Base-by-base conservation (phyloP, 2,329 filamentous ascomycete species). In the Aspergillus persii region DNA sequence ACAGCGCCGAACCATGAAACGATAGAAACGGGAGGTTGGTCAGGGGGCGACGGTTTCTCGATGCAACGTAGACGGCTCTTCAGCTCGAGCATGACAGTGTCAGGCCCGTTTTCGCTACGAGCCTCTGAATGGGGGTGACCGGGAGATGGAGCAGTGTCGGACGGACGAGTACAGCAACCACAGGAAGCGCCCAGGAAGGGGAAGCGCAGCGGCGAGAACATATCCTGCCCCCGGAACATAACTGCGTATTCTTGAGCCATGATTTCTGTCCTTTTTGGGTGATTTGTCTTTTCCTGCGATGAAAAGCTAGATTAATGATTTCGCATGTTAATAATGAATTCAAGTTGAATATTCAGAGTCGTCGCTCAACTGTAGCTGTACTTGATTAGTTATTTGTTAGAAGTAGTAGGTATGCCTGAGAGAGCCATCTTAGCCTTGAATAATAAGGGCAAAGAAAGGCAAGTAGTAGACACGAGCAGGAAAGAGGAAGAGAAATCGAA, bases 261-360 rank as follows among this genome's bases (percentile, higher is more conserved):
- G 26, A 41, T 41, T 41, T 41, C 56, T 51, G 56, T 51, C 57
- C 47, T 30, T 56, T 60, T 39, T 47, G 18, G 39, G 50, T 41
- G 12, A 30, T 12, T 59, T 50, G 44, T 64, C 53, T 54, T 60
- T 58, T 59, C 12, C 60, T 61, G 60, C 61, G 63, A 66, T 61
- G 48, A 63, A 65, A 66, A 65, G 60, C 64, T 63, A 66, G 57
- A 67, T 68, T 69, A 69, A 69, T 72, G 61, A 69, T 66, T 52
- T 59, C 63, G 63, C 57, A 70, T 69, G 69, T 69, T 65, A 66
- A 61, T 62, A 69, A 67, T 63, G 58, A 58, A 54, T 54, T 61
- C 33, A 51, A 18, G 26, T 48, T 51, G 31, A 50, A 36, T 26
- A 36, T 33, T 31, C 46, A 18, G 12, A 29, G 5, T 23, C 23